Base-by-base conservation (phyloP, 805 yeast species). In the Pichia sporocuriosa region DNA sequence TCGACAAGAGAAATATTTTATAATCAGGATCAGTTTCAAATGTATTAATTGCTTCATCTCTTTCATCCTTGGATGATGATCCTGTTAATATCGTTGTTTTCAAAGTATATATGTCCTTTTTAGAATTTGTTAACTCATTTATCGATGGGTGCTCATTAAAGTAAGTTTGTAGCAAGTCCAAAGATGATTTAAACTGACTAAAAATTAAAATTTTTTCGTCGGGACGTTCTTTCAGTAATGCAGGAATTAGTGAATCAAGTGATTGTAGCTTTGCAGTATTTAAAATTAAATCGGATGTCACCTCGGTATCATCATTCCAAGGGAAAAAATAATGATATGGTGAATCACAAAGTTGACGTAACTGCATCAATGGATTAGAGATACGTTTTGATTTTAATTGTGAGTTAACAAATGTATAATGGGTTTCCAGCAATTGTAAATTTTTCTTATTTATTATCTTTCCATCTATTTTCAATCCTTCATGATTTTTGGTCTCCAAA, bases 241-340 rank as follows among this genome's bases (percentile, higher is more conserved):
- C 61, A 0, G 75, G 68, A 2, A 83, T 61, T 22, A 93, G 60
- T 50, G 81, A 81, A 45, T 83, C 76, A 35, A 89, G 62, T 0
- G 84, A 61, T 49, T 77, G 80, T 53, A 93, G 59, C 55, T 90
- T 90, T 1, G 89, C 81, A 0, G 95, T 83, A 25, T 75, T 68
- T 29, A 65, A 56, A n/a, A 78, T 58, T 4, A 83, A 51, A 11
- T 48, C 54, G 1, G 17, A 31, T n/a, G 45, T 32, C 7, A 12
- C 27, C 15, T 68, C 64, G 3, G 68, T 54, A 4, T 68, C 73
- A 32, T 66, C 69, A 6, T 70, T 70, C 72, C 80, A 85, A 0
- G 97, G 97, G 48, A 79, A 82, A 62, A 81, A 86, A 56, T 84
- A 86, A 32, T 84, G 58, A 55, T 82, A 84, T 0, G 97, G 96